phyloP scores from a whole-genome alignment of 2,329 filamentous ascomycete genomes.

The Sporothrix pseudoabietina region DNA sequence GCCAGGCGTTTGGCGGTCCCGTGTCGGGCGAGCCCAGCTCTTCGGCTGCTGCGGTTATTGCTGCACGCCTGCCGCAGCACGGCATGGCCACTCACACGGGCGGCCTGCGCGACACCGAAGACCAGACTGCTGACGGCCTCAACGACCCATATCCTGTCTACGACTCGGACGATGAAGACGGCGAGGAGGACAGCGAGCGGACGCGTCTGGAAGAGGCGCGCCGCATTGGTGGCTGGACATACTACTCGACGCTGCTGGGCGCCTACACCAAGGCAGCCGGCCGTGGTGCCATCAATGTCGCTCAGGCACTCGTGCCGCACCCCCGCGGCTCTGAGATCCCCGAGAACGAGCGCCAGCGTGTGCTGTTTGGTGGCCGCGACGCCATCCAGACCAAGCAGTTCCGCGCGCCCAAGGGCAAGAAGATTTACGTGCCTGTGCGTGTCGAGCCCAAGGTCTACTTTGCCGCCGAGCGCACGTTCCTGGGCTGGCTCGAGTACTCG shows the following conservation, averaged over 20 bases:
- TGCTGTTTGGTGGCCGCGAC: conserved; percentile 56
- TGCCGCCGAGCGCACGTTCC: conserved; percentile 91
- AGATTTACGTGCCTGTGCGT: conserved; percentile 92
- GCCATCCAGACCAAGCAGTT: conserved; percentile 62
- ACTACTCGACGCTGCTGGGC: conserved; percentile 63
- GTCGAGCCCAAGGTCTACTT: conserved; percentile 99
- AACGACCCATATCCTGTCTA: conserved; percentile 83
- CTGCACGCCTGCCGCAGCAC: conserved; percentile 31
- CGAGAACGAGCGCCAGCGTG: conserved; percentile 55
- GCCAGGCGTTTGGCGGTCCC: conserved; percentile 17
- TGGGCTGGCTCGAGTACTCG: conserved; percentile 95
- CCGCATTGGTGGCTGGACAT: conserved; percentile 73
- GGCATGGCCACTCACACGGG: conserved; percentile 44
- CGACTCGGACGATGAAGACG: conserved; percentile 83
- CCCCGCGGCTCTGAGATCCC: conserved; percentile 61
- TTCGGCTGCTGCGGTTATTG: conserved; percentile 39
- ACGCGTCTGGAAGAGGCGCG: conserved; percentile 69
- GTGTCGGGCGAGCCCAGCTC: conserved; percentile 44
- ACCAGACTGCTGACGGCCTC: conserved; percentile 66
- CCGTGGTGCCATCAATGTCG: conserved; percentile 46
- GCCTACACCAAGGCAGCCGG: conserved; percentile 49
- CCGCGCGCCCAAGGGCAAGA: conserved; percentile 78
- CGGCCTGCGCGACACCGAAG: conserved; percentile 70
- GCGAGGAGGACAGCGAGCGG: conserved; percentile 56
- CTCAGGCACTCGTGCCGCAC: conserved; percentile 57